Base-by-base conservation (phyloP, 1,284 basidiomycete species). In the Irpex rosettiformis region DNA sequence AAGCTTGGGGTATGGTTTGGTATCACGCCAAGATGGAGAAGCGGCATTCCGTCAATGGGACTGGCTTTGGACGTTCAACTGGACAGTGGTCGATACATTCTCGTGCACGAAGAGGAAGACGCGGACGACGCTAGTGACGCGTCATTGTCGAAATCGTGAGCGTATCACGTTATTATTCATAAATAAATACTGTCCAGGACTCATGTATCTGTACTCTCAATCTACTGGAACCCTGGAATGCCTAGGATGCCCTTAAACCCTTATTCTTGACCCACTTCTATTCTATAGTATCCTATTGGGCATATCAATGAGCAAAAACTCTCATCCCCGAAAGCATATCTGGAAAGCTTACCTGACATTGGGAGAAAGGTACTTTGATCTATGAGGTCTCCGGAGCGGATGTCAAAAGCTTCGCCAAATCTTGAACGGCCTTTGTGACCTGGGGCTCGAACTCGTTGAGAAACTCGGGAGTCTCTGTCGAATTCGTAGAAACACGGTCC, bases 1-100 rank as follows among this genome's bases (percentile, higher is more conserved):
- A 88, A 84, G 66, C 61, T 89, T 27, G 79, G 80, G 2, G 83
- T 83, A 4, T 89, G 86, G 86, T 77, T 89, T 59, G 86, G 87
- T 0, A 59, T 88, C 30, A 84, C 81, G 13, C 86, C 86, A 1
- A 66, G 81, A 18, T 88, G 84, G 84, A 76, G 81, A 61, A 66
- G 77, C 3, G 79, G 80, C 0, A 66, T 72, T 2, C 72, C 75
- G 16, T 81, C 82, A 1, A 73, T 77, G 56, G 86, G 85, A 3
- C 66, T 90, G 28, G 79, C 83, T 0, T 64, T 88, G 55, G 86
- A 88, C 69, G 79, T 87, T 0, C 70, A 67, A 54, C 63, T 88
- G 52, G 76, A 82, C 57, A 73, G 80, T 60, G 86, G 83, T 45
- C 78, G 75, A 45, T 88, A 86, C 73, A 77, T 86, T 25, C 60